Conservation (phyloP, 1,139 yeast genomes). For the Pichia sp. region DNA sequence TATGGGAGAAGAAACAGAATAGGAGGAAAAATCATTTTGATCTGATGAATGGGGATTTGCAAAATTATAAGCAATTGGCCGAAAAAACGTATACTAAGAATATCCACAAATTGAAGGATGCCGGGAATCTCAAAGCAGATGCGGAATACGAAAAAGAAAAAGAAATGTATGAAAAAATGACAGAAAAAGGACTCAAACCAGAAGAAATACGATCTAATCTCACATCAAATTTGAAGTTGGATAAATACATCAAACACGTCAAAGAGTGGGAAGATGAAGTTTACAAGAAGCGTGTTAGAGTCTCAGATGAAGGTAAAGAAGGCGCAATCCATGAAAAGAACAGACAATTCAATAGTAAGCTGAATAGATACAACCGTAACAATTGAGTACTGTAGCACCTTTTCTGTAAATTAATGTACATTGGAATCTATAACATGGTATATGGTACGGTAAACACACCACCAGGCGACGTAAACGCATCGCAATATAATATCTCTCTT, state of each 20-base stretch:
- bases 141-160: slow-evolving; percentile 35
- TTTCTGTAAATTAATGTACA: neutral
- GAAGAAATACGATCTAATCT: slow-evolving; percentile 24
- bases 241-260: slow-evolving; percentile 3
- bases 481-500: too few relatives aligned
- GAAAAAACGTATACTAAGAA: slow-evolving; percentile 46
- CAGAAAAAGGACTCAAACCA: slow-evolving; percentile 15
- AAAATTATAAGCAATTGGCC: slow-evolving; percentile 45
- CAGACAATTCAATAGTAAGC: slow-evolving; percentile 66
- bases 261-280: slow-evolving; percentile 8
- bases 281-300: slow-evolving; percentile 7
- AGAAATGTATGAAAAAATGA: slow-evolving; percentile 18
- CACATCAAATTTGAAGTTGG: slow-evolving; percentile 7
- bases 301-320: slow-evolving; percentile 7
- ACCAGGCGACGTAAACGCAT: too few relatives aligned
- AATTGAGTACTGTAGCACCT: neutral
- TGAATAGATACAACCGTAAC: slow-evolving; percentile 38
- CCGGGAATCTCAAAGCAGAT: slow-evolving; percentile 13
- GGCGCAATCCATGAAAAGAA: slow-evolving; percentile 64
- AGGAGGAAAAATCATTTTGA: slow-evolving; percentile 17
- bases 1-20: slow-evolving; percentile 46
- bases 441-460: too few relatives aligned
- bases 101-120: slow-evolving; percentile 28
- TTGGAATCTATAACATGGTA: neutral
- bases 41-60: slow-evolving; percentile 21